These are phyloP conservation scores for Talaromyces sp. DNA, from an alignment of 2,329 filamentous ascomycete species.

Conservation along the genomic window DNA sequence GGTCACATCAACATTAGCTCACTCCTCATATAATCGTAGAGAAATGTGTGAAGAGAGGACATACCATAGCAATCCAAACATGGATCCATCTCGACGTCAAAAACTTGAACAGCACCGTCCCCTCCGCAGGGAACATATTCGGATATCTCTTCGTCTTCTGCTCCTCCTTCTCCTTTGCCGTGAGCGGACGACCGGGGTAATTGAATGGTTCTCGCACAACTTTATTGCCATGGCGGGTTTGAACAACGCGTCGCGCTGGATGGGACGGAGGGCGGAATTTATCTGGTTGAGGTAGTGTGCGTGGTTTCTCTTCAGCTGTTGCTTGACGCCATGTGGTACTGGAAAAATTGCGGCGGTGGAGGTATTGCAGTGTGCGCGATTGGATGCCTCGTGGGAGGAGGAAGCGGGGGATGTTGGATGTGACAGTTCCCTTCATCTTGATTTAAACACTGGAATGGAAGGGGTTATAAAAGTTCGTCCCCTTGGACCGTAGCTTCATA, in stretches of 20 bases:
- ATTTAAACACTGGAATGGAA: too few species aligned
- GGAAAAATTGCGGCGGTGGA: constrained; percentile 23
- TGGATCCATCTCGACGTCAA: constrained; percentile 75
- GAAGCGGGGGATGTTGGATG: constrained; percentile 59
- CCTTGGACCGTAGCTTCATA: neutral
- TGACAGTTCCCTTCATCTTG: constrained; percentile 5
- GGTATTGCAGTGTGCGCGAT: constrained; percentile 30
- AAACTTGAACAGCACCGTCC: constrained; percentile 81
- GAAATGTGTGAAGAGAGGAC: constrained; percentile 26
- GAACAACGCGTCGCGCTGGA: constrained; percentile 64
- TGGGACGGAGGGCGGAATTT: constrained; percentile 93
- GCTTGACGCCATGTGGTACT: constrained; percentile 19
- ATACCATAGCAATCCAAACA: constrained; percentile 77
- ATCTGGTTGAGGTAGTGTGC: constrained; percentile 79
- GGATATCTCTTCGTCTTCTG: constrained; percentile 76
- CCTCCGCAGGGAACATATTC: constrained; percentile 80
- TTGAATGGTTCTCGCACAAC: constrained; percentile 53
- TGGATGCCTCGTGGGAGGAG: constrained; percentile 61
- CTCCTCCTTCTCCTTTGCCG: constrained; percentile 62
- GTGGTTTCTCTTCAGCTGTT: constrained; percentile 51
- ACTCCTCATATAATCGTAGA: neutral
- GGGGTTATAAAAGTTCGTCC: neutral
- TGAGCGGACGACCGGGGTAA: constrained; percentile 70
- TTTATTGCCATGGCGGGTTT: constrained; percentile 37
- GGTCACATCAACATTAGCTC: neutral